phyloP scores from a whole-genome alignment of 2,329 filamentous ascomycete genomes.

The Trichophyton equinum region DNA sequence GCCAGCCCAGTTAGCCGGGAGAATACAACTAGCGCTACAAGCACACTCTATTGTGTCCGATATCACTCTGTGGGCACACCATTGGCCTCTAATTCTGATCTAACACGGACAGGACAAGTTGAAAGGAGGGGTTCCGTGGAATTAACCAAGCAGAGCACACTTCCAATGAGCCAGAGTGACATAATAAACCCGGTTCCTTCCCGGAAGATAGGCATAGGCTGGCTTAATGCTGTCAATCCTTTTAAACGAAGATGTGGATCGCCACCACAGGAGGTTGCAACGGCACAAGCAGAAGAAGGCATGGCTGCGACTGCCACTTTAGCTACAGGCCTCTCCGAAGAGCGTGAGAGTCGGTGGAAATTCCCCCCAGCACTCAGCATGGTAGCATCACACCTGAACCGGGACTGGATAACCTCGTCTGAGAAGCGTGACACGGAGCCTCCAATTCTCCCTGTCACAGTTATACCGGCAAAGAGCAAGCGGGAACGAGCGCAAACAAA shows the following conservation, averaged over 20 bases:
- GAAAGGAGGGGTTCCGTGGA: constrained; percentile 25
- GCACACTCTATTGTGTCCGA: constrained; percentile 51
- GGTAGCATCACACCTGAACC: constrained; percentile 38
- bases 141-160: constrained; percentile 17
- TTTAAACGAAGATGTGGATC: constrained; percentile 47
- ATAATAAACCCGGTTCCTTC: constrained; percentile 16
- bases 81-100: constrained; percentile 30
- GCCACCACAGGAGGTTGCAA: constrained; percentile 48
- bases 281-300: constrained; percentile 37
- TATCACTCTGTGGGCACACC: constrained; percentile 44
- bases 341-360: constrained; percentile 34
- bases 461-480: constrained; percentile 41
- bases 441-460: constrained; percentile 41
- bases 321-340: constrained; percentile 24
- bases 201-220: constrained; percentile 26
- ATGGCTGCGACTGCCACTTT: constrained; percentile 8
- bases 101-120: not conserved
- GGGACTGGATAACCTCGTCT: constrained; percentile 29
- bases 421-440: constrained; percentile 26
- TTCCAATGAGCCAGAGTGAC: no score
- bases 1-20: constrained; percentile 47
- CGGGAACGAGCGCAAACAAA: constrained; percentile 13
- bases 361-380: constrained; percentile 36
- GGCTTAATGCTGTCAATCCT: constrained; percentile 43
- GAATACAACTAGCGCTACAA: constrained; percentile 50